Evolutionary conservation across 805 yeast species (phyloP), one percentile per base, ranked within the genome.

Genomic region (Ogataea pini): DNA sequence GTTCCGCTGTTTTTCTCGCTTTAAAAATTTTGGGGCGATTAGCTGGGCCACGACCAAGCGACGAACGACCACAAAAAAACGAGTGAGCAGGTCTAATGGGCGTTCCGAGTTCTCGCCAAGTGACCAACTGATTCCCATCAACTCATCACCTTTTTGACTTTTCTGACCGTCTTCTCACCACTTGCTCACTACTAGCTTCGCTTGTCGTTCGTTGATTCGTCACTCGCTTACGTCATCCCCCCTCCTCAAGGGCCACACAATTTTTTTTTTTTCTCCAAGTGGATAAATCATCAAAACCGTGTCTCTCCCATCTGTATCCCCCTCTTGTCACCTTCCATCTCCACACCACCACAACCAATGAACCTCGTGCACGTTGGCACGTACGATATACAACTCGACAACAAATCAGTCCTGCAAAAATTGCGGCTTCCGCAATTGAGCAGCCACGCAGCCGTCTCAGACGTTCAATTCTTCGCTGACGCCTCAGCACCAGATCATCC

Each of bases 1-100:
- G 32, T 44, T 44, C 38, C 36, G 36, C 33, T 36, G n/a, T 27
- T 28, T 44, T 29, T 44, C 27, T 44, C 47, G 41, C 42, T 42
- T 31, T 18, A 33, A 44, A 44, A 44, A 22, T 44, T 44, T 44
- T 44, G 29, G 42, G 29, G 27, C 34, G 2, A n/a, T 22, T 17
- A 13, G 22, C 17, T 18, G 14, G 39, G 10, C 12, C 46, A 42
- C 46, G 46, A 42, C 46, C 46, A 18, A 3, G 8, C n/a, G 33
- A 8, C 14, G n/a, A 7, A 28, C 6, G 8, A 28, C 14, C 25
- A 22, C 25, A 5, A 22, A 22, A 28, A 28, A 12, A 13, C 31
- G 8, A 12, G 27, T 24, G 27, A n/a, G n/a, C n/a, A n/a, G n/a
- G n/a, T n/a, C n/a, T n/a, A n/a, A n/a, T n/a, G n/a, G n/a, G n/a